A percentile compares a stretch with the other conserved stretches of the same genome.
phyloP scores from a whole-genome alignment of 2,329 filamentous ascomycete genomes.

The Aphanocladium album region DNA sequence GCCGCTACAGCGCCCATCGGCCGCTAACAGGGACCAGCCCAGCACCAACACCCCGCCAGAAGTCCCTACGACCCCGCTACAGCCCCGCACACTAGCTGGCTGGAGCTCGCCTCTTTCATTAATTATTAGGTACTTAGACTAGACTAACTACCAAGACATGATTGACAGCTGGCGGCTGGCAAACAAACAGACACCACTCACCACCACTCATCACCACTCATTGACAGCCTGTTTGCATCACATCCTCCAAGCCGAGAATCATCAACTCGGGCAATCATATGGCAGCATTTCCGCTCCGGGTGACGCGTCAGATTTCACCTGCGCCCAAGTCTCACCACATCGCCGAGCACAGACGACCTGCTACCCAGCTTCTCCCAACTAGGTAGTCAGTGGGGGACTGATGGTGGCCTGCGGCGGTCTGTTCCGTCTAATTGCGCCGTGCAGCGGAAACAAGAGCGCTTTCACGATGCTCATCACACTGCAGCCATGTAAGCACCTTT shows the following conservation, averaged over 20 bases:
- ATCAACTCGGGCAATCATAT: too few relatives aligned
- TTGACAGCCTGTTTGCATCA: not conserved
- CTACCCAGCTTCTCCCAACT: not conserved
- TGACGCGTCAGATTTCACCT: not conserved
- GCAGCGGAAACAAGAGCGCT: not conserved
- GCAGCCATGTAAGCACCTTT: not conserved
- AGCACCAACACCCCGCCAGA: not conserved
- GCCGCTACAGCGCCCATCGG: not conserved
- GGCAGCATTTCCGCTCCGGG: not conserved
- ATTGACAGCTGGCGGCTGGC: not conserved
- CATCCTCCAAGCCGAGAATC: not conserved
- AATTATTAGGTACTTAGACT: too few relatives aligned
- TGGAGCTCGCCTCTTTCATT: too few relatives aligned
- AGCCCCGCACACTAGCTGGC: not conserved
- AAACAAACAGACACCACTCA: too few relatives aligned
- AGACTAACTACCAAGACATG: not conserved
- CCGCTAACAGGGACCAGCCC: not conserved
- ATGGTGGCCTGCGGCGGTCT: not conserved
- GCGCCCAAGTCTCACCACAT: not conserved
- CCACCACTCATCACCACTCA: too few relatives aligned
- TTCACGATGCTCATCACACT: not conserved
- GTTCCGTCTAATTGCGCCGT: not conserved
- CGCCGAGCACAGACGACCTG: not conserved
- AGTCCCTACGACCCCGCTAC: conserved; percentile 3
- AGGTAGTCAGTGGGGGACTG: not conserved